Conservation (phyloP, 2,329 filamentous ascomycete genomes). For the Rhytidhysteron rufulum region DNA sequence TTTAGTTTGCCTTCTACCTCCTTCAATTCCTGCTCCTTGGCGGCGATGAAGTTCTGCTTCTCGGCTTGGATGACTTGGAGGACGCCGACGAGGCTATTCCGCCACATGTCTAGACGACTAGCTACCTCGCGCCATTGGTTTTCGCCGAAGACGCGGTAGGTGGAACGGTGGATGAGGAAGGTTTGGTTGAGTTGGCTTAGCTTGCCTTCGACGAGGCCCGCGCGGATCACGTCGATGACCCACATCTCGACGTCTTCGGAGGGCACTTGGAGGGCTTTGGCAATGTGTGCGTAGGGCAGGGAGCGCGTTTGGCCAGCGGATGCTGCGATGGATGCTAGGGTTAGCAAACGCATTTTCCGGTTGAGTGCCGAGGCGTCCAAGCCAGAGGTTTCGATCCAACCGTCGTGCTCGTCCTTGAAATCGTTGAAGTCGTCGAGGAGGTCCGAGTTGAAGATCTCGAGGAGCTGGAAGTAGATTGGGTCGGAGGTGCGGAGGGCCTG, state of each 20-base stretch:
- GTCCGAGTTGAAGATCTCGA: conserved; percentile 93
- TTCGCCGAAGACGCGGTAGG: conserved; percentile 94
- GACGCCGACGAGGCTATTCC: conserved; percentile 73
- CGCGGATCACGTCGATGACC: conserved; percentile 97
- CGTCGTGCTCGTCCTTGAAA: conserved; percentile 87
- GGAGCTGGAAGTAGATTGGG: conserved; percentile 80
- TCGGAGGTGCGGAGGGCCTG: conserved; percentile 85
- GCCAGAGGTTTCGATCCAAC: conserved; percentile 75
- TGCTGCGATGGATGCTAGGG: conserved; percentile 84
- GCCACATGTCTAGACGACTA: conserved; percentile 87
- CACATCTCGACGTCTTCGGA: conserved; percentile 89
- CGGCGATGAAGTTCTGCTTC: conserved; percentile 71
- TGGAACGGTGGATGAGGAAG: conserved; percentile 93
- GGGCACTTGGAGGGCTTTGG: conserved; percentile 78
- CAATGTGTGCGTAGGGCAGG: conserved; percentile 82
- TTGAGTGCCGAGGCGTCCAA: conserved; percentile 70
- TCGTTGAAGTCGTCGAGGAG: conserved; percentile 93
- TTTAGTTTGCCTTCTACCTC: conserved; percentile 65
- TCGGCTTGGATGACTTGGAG: conserved; percentile 74
- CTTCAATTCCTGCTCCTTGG: conserved; percentile 73
- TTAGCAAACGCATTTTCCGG: conserved; percentile 95
- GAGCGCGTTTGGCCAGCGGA: conserved; percentile 73
- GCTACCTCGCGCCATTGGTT: conserved; percentile 98
- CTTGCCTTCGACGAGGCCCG: conserved; percentile 92
- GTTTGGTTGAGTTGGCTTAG: conserved; percentile 88